Base-by-base conservation (phyloP, 2,329 filamentous ascomycete species). In the Colletotrichum tanaceti region DNA sequence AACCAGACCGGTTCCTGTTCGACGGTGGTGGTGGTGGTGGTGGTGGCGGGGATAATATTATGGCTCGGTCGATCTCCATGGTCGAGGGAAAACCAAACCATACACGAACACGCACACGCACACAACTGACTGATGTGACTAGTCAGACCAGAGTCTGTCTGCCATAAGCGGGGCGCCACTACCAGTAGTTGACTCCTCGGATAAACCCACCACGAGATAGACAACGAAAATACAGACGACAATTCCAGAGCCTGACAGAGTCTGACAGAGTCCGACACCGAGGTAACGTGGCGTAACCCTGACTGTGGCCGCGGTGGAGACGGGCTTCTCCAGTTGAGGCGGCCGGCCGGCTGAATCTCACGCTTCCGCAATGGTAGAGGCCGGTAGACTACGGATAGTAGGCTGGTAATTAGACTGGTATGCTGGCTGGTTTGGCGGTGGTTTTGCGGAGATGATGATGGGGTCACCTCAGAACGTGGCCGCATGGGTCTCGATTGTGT, bases 51-150 rank as follows among this genome's bases (percentile, higher is more conserved):
- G 28, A 7, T 28, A 28, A 28, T 28, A 7, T 28, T 28, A 47
- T 20, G 43, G 43, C 59, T 60, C 47, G 50, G 64, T 60, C 43
- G 39, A 68, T 35, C 59, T 70, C 64, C 59, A 68, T 70, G 46
- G 46, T 32, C 22, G 32, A 35, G 35, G 1, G 28, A 3, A 2
- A 20, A 32, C 14, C 18, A 5, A n/a, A 52, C 4, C 5, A 6
- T 4, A 32, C 18, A 35, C 18, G 11, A 16, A 13, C 6, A 4
- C 24, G 9, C 11, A 11, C 20, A 11, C 13, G 1, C 16, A 16
- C 20, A 13, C 5, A 3, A 16, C 38, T n/a, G 1, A 13, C 44
- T 50, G 58, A 22, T 52, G 58, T 24, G n/a, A 47, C 43, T 32
- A 46, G 32, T 46, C 46, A 50, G 43, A 35, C 55, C 35, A 58